Base-by-base conservation (phyloP, 441 rosid species). In the Omphalea diandra region DNA sequence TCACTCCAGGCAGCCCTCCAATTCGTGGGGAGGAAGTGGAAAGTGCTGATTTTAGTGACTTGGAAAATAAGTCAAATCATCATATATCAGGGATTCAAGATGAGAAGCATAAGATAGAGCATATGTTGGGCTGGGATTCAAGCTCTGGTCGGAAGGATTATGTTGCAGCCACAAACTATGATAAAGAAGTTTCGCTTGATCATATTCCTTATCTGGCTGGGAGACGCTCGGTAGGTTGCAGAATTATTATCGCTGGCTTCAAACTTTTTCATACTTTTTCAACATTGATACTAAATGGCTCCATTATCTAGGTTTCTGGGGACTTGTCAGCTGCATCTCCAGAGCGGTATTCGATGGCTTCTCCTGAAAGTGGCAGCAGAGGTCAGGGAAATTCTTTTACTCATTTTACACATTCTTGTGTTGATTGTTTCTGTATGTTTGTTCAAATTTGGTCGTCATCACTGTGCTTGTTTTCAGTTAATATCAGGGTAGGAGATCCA, bases 251-350 rank as follows among this genome's bases (percentile, higher is more conserved):
- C 11, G 12, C 60, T 33, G 36, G 12, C 11, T 36, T 35, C 33
- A n/a, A 29, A 14, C 5, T 1, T 50, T 53, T 44, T 41, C 32
- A 20, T 12, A 3, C 40, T 18, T 17, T 8, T 32, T 22, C 33
- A 29, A 4, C n/a, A 63, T 24, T 41, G 50, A 26, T 20, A 4
- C 14, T 27, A 29, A 69, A 33, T n/a, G 5, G 22, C 27, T 17
- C 52, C 17, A 14, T 18, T 20, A 22, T 38, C 40, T 24, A 79
- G 82, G 76, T 79, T 60, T 79, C 79, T 36, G 82, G 82, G 60
- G 82, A 79, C 26, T 64, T 79, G 27, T 79, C 82, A 41, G 79
- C 82, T 60, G 77, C 82, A 50, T 79, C 82, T 68, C 82, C 79
- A 22, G 82, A 67, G 35, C 79, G 79, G 22, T 75, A 56, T 63